Percentiles rank a stretch among this genome's conserved stretches.
Conservation (phyloP, 805 yeast genomes). For the Teunomyces atbi region DNA sequence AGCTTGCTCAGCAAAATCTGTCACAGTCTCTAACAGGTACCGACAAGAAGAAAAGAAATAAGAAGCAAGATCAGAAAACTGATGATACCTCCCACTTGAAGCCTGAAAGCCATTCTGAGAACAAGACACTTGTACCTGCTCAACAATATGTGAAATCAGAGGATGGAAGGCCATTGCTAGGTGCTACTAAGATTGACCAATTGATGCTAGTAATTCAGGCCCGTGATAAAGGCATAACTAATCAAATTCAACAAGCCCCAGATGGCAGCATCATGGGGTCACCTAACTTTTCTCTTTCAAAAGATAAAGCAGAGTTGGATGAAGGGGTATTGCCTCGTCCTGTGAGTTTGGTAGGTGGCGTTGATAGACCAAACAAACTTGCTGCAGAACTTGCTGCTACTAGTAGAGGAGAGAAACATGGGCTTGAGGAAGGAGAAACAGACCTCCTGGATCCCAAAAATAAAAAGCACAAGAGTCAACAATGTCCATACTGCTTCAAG, state of each 20-base stretch:
- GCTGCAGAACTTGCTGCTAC: constrained; percentile 12
- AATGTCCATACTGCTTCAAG: constrained; percentile 76
- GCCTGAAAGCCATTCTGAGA: constrained; percentile 5
- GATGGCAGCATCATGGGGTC: constrained; percentile 68
- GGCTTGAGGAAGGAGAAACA: constrained; percentile 18
- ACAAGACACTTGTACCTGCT: constrained; percentile 40
- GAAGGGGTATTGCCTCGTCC: constrained; percentile 52
- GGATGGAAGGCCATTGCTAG: constrained; percentile 69
- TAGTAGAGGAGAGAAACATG: constrained; percentile 9
- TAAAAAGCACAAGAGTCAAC: constrained; percentile 51
- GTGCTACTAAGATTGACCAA: constrained; percentile 88
- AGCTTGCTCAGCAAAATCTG: constrained; percentile 14
- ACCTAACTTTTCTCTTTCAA: constrained; percentile 14
- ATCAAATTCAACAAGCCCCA: constrained; percentile 58
- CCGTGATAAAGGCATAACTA: constrained; percentile 70
- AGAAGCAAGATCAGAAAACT: neutral
- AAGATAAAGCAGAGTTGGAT: constrained; percentile 21
- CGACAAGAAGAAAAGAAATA: constrained; percentile 3
- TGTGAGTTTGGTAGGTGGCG: constrained; percentile 73
- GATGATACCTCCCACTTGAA: neutral
- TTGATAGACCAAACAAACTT: constrained; percentile 55
- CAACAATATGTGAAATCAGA: constrained; percentile 50
- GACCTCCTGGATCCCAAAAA: constrained; percentile 18
- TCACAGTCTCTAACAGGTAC: constrained; percentile 7
- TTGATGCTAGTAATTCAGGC: constrained; percentile 91